phyloP scores from a whole-genome alignment of 1,284 basidiomycete genomes.

The Laetiporus sulphureus region DNA sequence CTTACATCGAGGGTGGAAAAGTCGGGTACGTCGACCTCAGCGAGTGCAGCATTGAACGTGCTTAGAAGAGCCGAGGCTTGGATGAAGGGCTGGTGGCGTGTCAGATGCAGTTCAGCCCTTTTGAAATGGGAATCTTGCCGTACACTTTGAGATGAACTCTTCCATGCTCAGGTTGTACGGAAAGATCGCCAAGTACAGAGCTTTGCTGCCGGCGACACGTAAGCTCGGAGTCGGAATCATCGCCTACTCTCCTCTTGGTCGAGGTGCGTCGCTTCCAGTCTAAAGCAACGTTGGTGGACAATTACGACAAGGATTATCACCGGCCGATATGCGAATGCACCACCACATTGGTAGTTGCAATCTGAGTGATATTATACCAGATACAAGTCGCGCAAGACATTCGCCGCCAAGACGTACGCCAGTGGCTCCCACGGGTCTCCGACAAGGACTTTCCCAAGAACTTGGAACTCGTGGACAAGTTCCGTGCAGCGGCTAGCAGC shows the following conservation, averaged over 20 bases:
- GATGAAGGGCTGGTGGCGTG: conserved; percentile 22
- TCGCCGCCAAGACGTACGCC: not conserved
- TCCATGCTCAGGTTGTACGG: too few relatives aligned
- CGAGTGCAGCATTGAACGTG: conserved; percentile 34
- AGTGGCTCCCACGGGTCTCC: not conserved
- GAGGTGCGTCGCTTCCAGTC: conserved; percentile 19
- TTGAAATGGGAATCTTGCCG: conserved; percentile 29
- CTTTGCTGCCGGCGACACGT: conserved; percentile 20
- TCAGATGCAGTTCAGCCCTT: conserved; percentile 40
- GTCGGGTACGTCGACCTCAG: conserved; percentile 36
- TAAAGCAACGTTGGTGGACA: not conserved
- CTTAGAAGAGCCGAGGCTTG: too few relatives aligned
- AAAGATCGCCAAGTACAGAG: too few relatives aligned
- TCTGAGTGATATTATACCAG: not conserved
- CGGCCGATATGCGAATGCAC: not conserved
- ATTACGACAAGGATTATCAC: not conserved
- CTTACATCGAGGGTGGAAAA: conserved; percentile 25
- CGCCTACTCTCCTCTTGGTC: conserved; percentile 36
- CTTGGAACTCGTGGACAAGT: conserved; percentile 1
- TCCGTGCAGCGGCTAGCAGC: conserved; percentile 3
- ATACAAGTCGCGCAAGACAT: not conserved
- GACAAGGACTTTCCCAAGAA: conserved; percentile 1
- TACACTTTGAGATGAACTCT: too few relatives aligned
- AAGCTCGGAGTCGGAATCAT: conserved; percentile 29
- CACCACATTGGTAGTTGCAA: not conserved